A percentile compares a stretch with the other conserved stretches of the same genome.
Evolutionary conservation across 352 stramenopile species (phyloP).

Genomic region (Pythium aphanidermatum): DNA sequence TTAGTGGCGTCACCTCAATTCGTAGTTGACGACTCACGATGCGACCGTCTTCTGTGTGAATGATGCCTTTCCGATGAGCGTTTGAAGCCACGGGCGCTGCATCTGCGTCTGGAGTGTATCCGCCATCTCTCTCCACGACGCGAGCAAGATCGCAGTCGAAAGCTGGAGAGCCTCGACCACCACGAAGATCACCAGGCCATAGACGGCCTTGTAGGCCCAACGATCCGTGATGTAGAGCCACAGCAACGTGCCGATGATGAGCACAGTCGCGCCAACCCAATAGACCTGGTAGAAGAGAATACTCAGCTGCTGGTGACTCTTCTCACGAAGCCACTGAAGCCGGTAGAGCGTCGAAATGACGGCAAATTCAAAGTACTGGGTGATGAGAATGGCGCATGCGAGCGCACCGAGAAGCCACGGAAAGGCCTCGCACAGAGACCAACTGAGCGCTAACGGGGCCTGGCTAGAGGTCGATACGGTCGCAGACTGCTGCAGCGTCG

Average conservation of each 20-base stretch:
- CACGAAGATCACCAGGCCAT: constrained; percentile 45
- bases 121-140: constrained; percentile 49
- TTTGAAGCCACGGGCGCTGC: constrained; percentile 18
- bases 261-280: constrained; percentile 45
- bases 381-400: constrained; percentile 46
- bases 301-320: constrained; percentile 28
- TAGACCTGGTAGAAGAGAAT: constrained; percentile 59
- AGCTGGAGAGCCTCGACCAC: constrained; percentile 53
- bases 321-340: constrained; percentile 38
- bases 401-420: constrained; percentile 27
- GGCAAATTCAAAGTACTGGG: constrained; percentile 61
- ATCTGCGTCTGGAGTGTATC: constrained; percentile 12
- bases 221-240: constrained; percentile 69
- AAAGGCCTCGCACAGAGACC: constrained; percentile 15
- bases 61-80: constrained; percentile 11
- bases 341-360: constrained; percentile 43
- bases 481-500: not conserved
- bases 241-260: constrained; percentile 27
- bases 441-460: no score
- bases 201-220: constrained; percentile 31
- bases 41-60: constrained; percentile 12
- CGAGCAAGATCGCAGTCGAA: constrained; percentile 44
- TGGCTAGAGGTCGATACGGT: no score
- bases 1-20: not conserved
- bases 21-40: no score